Base-by-base conservation (phyloP, 2,329 filamentous ascomycete genomes). In the Trematosphaeria pertusa region DNA sequence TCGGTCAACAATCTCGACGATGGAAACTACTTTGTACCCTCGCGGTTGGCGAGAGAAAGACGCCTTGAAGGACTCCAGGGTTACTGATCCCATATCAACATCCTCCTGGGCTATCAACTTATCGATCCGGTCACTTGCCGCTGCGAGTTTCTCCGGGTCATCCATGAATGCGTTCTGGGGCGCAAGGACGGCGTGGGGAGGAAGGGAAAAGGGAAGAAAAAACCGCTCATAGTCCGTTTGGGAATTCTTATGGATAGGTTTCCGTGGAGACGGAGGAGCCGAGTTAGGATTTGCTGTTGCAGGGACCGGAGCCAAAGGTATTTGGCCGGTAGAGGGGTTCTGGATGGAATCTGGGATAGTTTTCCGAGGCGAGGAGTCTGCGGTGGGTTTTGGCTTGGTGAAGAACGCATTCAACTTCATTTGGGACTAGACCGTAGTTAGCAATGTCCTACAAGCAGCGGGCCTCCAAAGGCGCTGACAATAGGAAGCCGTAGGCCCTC, bases 171-270 rank as follows among this genome's bases (percentile, higher is more conserved):
- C 51, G 38, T 73, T 77, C 37, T 78, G 58, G 0, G 80, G 78
- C 0, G 91, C 91, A 42, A 97, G 59, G n/a, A 74, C 82, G 1
- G 90, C 88, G 61, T 90, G 81, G 2, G 85, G 79, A 48, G 90
- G 87, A 35, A 94, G 65, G 52, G 88, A 92, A 69, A 97, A 97
- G 0, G 89, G 86, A 22, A 91, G 81, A 62, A 97, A 97, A 26
- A 80, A 76, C 56, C 84, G 85, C 14, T 88, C 56, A 48, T 76
- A 74, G 50, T 78, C 75, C 5, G 69, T 71, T 18, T 71, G 58
- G 8, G 58, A 58, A 43, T 69, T 72, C 37, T 63, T 62, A 12
- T 52, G 54, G 15, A 64, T 54, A 2, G 43, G 40, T 39, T 67
- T 72, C 68, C 70, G 66, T 48, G 62, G 67, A 19, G 66, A 72